Conservation (phyloP, 176 grass and related monocot species). For the Bolboschoenus planiculmis region DNA sequence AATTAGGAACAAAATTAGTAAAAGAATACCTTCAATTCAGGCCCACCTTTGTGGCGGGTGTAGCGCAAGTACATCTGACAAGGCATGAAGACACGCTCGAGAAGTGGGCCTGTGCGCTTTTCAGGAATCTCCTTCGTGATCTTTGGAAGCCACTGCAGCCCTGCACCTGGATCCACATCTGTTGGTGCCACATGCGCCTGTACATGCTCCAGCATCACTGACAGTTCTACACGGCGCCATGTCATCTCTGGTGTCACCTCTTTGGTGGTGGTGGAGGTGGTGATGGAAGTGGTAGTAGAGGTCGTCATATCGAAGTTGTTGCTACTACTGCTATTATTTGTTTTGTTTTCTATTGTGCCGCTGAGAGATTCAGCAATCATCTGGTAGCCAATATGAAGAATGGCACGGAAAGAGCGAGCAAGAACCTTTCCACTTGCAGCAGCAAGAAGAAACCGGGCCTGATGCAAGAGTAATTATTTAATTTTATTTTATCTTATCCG, state of each 20-base stretch:
- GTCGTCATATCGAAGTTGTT: not conserved
- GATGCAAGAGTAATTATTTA: slow-evolving; percentile 14
- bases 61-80: slow-evolving; percentile 96
- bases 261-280: slow-evolving; percentile 27
- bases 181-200: slow-evolving; percentile 97
- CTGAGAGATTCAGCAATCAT: slow-evolving; percentile 67
- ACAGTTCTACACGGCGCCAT: slow-evolving; percentile 77
- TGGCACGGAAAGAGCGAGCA: slow-evolving; percentile 84
- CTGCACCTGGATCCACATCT: slow-evolving; percentile 96
- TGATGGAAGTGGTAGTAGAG: not conserved
- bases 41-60: slow-evolving; percentile 87
- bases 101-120: slow-evolving; percentile 87
- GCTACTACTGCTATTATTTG: not conserved
- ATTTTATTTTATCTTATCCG: not conserved
- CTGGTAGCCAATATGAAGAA: slow-evolving; percentile 82
- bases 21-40: slow-evolving; percentile 74
- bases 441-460: slow-evolving; percentile 96
- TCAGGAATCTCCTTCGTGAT: slow-evolving; percentile 71
- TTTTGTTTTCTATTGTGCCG: not conserved
- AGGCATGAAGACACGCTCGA: slow-evolving; percentile 96
- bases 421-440: slow-evolving; percentile 88
- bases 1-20: not conserved
- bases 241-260: slow-evolving; percentile 61
- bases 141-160: slow-evolving; percentile 95
- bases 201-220: slow-evolving; percentile 93